Evolutionary conservation across 805 yeast species (phyloP).

Genomic region (Candida sakaeoensis): DNA sequence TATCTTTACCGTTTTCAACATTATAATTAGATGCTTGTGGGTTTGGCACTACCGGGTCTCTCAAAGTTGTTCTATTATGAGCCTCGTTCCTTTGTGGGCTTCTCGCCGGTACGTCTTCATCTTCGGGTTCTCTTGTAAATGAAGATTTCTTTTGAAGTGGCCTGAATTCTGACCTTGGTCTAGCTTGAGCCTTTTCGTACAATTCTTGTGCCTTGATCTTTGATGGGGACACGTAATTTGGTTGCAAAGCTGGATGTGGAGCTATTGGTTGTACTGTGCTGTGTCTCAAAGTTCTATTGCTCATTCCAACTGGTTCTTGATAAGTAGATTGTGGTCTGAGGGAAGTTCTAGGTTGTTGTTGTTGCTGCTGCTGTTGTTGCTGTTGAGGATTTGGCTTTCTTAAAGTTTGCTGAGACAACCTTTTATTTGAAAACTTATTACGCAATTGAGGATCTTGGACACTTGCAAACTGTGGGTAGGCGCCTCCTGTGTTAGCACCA

Average conservation of each 20-base stretch:
- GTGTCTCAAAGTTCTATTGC: constrained; percentile 26
- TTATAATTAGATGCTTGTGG: background rate
- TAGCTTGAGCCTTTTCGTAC: constrained; percentile 48
- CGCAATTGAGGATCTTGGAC: constrained; percentile 10
- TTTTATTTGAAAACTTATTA: constrained; percentile 9
- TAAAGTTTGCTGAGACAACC: constrained; percentile 25
- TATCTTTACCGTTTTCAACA: too few relatives aligned
- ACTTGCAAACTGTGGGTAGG: constrained; percentile 12
- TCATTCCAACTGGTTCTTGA: constrained; percentile 18
- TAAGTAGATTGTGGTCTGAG: constrained; percentile 34
- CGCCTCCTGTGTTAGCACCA: constrained; percentile 6
- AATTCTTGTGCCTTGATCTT: constrained; percentile 49
- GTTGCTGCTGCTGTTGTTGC: constrained; percentile 10
- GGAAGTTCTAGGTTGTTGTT: constrained; percentile 20
- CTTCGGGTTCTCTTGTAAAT: constrained; percentile 43
- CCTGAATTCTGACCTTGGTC: constrained; percentile 38
- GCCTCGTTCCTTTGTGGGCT: constrained; percentile 1
- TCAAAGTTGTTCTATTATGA: constrained; percentile 9
- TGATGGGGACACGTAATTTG: constrained; percentile 36
- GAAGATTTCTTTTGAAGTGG: constrained; percentile 49
- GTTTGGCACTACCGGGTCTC: constrained; percentile 7
- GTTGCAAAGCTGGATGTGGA: constrained; percentile 38
- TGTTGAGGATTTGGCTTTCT: constrained; percentile 17
- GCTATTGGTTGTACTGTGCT: constrained; percentile 30
- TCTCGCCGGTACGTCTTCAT: constrained; percentile 5